Base-by-base conservation (phyloP, 2,329 filamentous ascomycete genomes). In the Eutypa lata region DNA sequence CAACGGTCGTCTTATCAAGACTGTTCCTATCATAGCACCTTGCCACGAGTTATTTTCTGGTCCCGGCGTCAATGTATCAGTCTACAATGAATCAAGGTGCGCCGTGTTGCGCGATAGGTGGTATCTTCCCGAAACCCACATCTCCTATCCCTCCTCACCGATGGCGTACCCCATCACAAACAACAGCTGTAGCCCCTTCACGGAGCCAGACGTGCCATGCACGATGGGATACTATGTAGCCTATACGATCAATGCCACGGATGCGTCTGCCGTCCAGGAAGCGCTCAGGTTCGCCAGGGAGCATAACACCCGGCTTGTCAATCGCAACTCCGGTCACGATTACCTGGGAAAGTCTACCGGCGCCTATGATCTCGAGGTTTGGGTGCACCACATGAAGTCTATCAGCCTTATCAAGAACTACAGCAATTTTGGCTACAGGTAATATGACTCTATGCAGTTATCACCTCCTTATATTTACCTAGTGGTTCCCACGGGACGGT, bases 301-400 rank as follows among this genome's bases (percentile, higher is more conserved):
- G n/a, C 53, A 69, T n/a, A 72, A 72, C 37, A 59, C 76, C 22
- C 71, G 75, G 2, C 62, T 76, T 0, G 71, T 71, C 1, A 66
- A 77, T 51, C 71, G 70, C 51, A 74, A 74, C 51, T 75, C 73
- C 3, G 75, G 74, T 1, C 73, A 77, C 59, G 72, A 75, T 50
- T 59, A 75, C 22, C 47, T 57, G 5, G 52, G 52, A n/a, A 58
- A 55, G 26, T 58, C 53, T 7, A 55, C 58, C 2, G 61, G 63
- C n/a, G 57, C 53, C 24, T 49, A 58, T 21, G 33, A 60, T 2
- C 51, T 65, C 26, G 55, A 7, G 31, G 31, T 35, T 8, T 35
- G 31, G 31, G 14, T 14, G 8, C 31, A 14, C 14, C 31, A 35
- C 31, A 7, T 35, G 8, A 35, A 35, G 31, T 35, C 31, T n/a